Evolutionary conservation across 306 rosid genomes (phyloP).

Genomic region (Begonia fuchsioides): DNA sequence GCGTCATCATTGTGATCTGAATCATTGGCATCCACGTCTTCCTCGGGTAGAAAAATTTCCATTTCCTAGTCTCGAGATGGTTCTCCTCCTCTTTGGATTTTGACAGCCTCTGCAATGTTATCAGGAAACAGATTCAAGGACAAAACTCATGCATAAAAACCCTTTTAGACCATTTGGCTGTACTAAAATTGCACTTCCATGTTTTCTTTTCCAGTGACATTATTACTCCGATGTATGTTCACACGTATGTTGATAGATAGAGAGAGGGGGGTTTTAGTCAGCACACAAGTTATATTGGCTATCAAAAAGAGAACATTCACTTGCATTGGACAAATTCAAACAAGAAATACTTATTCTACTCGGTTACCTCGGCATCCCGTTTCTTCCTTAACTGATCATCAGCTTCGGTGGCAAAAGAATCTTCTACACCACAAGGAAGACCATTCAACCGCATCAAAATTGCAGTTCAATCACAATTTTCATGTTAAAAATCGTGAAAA

Average conservation of each 20-base stretch:
- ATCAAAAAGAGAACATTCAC: neutral
- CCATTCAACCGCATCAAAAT: constrained; percentile 79
- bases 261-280: too few relatives aligned
- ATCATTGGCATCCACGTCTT: constrained; percentile 54
- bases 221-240: too few relatives aligned
- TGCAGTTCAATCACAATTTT: too few relatives aligned
- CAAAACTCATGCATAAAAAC: neutral
- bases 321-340: neutral
- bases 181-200: neutral
- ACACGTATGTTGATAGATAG: too few relatives aligned
- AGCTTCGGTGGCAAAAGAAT: constrained; percentile 86
- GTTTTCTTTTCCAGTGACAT: too few relatives aligned
- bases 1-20: constrained; percentile 64
- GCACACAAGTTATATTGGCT: neutral
- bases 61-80: constrained; percentile 70
- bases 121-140: neutral
- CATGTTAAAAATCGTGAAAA: too few relatives aligned
- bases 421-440: constrained; percentile 88
- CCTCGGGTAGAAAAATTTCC: constrained; percentile 64
- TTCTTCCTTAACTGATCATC: constrained; percentile 87
- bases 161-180: neutral
- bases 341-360: neutral
- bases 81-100: constrained; percentile 82
- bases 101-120: constrained; percentile 64
- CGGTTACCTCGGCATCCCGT: constrained; percentile 84